Base-by-base conservation (phyloP, 2,329 filamentous ascomycete genomes). In the Hypoxylon sp. region DNA sequence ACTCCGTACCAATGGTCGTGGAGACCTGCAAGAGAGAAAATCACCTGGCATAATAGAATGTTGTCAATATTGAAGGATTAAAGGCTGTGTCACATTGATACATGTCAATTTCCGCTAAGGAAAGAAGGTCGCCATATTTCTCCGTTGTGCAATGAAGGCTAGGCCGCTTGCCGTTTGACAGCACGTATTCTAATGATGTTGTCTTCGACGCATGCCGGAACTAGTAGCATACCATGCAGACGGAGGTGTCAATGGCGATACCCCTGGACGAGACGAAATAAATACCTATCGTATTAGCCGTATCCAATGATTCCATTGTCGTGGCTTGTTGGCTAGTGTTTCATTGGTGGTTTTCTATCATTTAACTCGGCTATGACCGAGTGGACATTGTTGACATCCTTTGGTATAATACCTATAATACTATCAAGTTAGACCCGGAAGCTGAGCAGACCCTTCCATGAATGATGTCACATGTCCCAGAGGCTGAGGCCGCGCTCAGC, bases 131-230 rank as follows among this genome's bases (percentile, higher is more conserved):
- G 51, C 31, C 58, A 31, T 31, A 50, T 58, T 57, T 54, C 57
- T 64, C 50, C 66, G 67, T 26, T 52, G 69, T 71, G 61, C 37
- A 59, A 71, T 60, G 14, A 64, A 37, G 50, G 46, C 33, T 54
- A 69, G 44, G 66, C 50, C 14, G 61, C 47, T 46, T 67, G 42
- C 63, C 60, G 63, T 42, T 71, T 63, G 60, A 64, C 61, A 65
- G 57, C 63, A 59, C 48, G 58, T 53, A 47, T 58, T 61, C 39
- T 47, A 50, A 63, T 46, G 55, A 39, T 59, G 29, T 35, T 39
- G 60, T 66, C 55, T 60, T 65, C 50, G 51, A 70, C 63, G 59
- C 57, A 71, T 70, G 62, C 60, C 66, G 67, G 14, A 66, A 59
- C 48, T 50, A 58, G 63, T 63, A 52, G 46, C 59, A 60, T 61